Evolutionary conservation across 768 basidiomycete genomes (phyloP).

Genomic region (Tylopilus sp.): DNA sequence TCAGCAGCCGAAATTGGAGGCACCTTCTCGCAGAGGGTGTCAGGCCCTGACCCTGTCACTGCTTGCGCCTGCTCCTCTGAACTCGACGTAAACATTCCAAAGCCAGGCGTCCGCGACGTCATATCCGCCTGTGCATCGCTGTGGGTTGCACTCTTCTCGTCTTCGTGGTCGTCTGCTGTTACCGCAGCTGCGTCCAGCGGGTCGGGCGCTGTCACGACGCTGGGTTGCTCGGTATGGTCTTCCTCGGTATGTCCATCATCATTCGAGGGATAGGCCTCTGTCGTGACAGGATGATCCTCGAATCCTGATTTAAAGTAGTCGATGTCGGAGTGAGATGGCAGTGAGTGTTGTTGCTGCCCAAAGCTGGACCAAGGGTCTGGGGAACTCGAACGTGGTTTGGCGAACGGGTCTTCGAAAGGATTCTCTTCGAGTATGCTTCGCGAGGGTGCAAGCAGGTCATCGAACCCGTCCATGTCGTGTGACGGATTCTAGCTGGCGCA

Average conservation of each 20-base stretch:
- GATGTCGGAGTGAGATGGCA: slow-evolving; percentile 18
- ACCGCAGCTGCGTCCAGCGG: slow-evolving; percentile 40
- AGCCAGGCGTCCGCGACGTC: slow-evolving; percentile 42
- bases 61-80: slow-evolving; percentile 24
- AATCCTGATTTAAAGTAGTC: slow-evolving; percentile 30
- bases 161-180: slow-evolving; percentile 32
- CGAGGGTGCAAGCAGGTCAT: slow-evolving; percentile 67
- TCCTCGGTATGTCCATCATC: slow-evolving; percentile 28
- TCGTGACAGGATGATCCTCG: slow-evolving; percentile 24
- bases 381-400: slow-evolving; percentile 56
- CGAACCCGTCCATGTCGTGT: slow-evolving; percentile 66
- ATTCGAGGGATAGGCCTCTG: slow-evolving; percentile 36
- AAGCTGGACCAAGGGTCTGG: slow-evolving; percentile 77
- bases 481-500: not conserved
- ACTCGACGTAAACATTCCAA: slow-evolving; percentile 37
- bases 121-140: slow-evolving; percentile 9
- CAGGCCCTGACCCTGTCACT: slow-evolving; percentile 7
- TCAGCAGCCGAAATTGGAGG: slow-evolving; percentile 35
- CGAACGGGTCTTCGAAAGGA: slow-evolving; percentile 72
- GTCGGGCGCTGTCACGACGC: slow-evolving; percentile 27
- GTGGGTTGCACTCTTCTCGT: slow-evolving; percentile 20
- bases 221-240: slow-evolving; percentile 16
- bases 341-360: slow-evolving; percentile 34
- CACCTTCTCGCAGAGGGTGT: slow-evolving; percentile 23
- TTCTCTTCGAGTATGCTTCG: slow-evolving; percentile 65